phyloP scores from a whole-genome alignment of 73 alveolate genomes.

The Paramecium pentaurelia region DNA sequence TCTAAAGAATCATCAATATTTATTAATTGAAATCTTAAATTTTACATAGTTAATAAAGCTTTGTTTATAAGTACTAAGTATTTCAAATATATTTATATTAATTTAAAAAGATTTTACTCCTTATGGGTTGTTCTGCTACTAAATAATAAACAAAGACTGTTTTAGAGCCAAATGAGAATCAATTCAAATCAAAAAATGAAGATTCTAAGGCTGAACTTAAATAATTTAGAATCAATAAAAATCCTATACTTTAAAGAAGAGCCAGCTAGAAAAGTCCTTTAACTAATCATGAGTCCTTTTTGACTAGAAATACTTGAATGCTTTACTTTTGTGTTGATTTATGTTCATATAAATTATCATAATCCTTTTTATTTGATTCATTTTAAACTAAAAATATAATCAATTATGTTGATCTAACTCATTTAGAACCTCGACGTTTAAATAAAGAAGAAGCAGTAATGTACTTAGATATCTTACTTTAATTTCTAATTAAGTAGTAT shows the following conservation, averaged over 20 bases:
- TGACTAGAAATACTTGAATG: background rate
- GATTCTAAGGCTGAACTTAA: background rate
- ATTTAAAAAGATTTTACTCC: background rate
- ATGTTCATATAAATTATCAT: background rate
- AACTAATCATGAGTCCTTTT: background rate
- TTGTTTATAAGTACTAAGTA: background rate
- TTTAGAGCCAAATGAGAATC: background rate
- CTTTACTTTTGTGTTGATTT: background rate
- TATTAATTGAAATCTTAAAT: background rate
- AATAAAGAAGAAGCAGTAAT: background rate
- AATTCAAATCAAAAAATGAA: background rate
- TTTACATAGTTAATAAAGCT: background rate
- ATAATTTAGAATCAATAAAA: background rate
- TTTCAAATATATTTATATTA: background rate
- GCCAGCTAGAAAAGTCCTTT: background rate
- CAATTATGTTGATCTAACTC: background rate
- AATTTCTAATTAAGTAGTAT: background rate
- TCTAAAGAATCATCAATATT: background rate
- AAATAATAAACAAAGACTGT: background rate
- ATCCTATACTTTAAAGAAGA: background rate
- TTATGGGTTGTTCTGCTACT: background rate
- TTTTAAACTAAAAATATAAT: background rate
- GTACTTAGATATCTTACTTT: background rate
- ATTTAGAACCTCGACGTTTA: background rate
- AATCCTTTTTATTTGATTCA: background rate